Evolutionary conservation across 345 rosid genomes (phyloP).

Genomic region (Eucalyptus pauciflora): DNA sequence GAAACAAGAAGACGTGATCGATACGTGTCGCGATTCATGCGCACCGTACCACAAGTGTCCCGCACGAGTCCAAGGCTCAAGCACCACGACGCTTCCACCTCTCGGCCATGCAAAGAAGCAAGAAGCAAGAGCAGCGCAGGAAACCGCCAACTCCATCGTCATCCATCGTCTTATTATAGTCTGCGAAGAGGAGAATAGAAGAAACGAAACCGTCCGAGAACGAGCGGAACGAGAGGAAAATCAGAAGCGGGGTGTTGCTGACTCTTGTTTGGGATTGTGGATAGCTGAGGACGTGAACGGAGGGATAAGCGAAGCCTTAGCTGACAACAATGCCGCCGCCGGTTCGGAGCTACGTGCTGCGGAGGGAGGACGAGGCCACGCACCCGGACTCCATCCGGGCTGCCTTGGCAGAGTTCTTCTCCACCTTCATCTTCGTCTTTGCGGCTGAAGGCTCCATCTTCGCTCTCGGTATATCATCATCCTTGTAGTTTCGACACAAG

Average conservation of each 20-base stretch:
- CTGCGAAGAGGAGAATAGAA: not conserved
- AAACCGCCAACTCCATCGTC: not conserved
- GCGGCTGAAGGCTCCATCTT: slow-evolving; percentile 79
- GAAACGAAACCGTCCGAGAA: not conserved
- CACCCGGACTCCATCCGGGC: slow-evolving; percentile 52
- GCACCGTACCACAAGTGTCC: not conserved
- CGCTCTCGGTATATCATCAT: slow-evolving; percentile 36
- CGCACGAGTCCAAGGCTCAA: not conserved
- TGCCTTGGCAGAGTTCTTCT: slow-evolving; percentile 55
- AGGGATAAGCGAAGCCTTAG: not conserved
- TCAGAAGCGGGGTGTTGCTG: not conserved
- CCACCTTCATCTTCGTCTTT: slow-evolving; percentile 68
- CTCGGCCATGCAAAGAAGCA: not conserved
- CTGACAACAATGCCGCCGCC: not conserved
- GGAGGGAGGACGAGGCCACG: slow-evolving; percentile 33
- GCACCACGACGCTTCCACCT: not conserved
- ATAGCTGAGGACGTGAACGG: not conserved
- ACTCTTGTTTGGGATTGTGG: not conserved
- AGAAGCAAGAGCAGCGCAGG: not conserved
- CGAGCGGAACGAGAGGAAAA: not conserved
- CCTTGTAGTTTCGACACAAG: not conserved
- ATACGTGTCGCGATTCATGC: not conserved
- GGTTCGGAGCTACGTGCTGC: slow-evolving; percentile 21
- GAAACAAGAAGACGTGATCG: not conserved
- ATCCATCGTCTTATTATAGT: not conserved